Base-by-base conservation (phyloP, 2,329 filamentous ascomycete species). In the Chaetomium sp. region DNA sequence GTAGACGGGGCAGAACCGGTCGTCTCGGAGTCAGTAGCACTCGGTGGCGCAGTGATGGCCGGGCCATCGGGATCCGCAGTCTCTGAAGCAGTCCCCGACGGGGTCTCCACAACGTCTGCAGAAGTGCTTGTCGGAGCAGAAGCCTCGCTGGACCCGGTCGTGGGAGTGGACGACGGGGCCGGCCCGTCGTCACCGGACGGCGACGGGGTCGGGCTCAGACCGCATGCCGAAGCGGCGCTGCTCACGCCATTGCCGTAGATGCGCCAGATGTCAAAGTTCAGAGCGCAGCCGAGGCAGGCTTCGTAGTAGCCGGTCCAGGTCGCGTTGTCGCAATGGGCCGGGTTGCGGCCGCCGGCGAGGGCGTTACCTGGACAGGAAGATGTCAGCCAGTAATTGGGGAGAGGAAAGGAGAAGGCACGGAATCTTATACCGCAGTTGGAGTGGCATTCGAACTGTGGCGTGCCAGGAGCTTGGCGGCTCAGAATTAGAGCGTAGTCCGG, bases 401-500 rank as follows among this genome's bases (percentile, higher is more conserved):
- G 25, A 23, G 19, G 21, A 5, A 19, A 16, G 54, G 62, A 33
- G 13, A 31, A 57, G 47, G 16, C 2, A 51, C 10, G 25, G 25
- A 33, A 56, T 73, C 78, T 65, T 74, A 83, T 74, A 83, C 82
- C 81, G 74, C 82, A 84, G 72, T 79, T 79, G 68, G 79, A 77
- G 68, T 84, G 82, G 73, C 82, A 85, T 50, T 82, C 74, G 70
- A 79, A 83, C 7, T 74, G 67, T 5, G 80, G 75, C 5, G 77
- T 77, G 6, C 80, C 80, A 13, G 79, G 78, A 21, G 78, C 76
- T 69, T 82, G 80, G n/a, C 81, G 79, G 69, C 75, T 78, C 60
- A 76, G 21, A 21, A 51, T 64, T 45, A 68, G 29, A 23, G 66
- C 60, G 50, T 13, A 29, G 56, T 47, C 38, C 4, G 9, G n/a